Conservation (phyloP, 805 yeast genomes). For the Suhomyces canberraensis region DNA sequence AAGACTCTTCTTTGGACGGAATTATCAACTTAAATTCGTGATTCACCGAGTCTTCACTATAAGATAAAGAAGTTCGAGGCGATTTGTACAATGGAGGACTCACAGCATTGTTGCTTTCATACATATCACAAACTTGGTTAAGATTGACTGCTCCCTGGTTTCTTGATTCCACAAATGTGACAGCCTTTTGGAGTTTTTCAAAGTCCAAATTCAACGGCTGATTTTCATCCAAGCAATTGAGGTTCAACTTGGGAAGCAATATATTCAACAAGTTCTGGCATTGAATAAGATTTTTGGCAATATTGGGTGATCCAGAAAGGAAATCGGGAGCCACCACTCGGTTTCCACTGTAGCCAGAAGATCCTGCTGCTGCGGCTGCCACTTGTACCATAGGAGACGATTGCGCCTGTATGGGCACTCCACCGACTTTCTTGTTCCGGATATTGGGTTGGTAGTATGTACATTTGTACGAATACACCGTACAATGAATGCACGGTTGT, state of each 20-base stretch:
- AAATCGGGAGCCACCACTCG: slow-evolving; percentile 12
- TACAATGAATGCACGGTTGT: slow-evolving; percentile 78
- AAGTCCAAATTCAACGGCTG: slow-evolving; percentile 27
- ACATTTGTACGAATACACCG: slow-evolving; percentile 82
- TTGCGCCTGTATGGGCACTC: slow-evolving; percentile 25
- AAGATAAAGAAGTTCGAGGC: slow-evolving; percentile 13
- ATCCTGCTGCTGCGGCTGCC: slow-evolving; percentile 13
- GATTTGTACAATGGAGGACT: background rate
- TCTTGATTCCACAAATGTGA: slow-evolving; percentile 12
- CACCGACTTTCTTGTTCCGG: slow-evolving; percentile 45
- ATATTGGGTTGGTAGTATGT: slow-evolving; percentile 77
- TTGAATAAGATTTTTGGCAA: slow-evolving; percentile 20
- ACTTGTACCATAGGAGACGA: slow-evolving; percentile 18
- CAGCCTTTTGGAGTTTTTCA: slow-evolving; percentile 29
- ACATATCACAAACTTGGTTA: slow-evolving; percentile 17
- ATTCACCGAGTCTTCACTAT: slow-evolving; percentile 23
- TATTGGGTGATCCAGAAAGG: slow-evolving; percentile 5
- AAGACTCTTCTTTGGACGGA: slow-evolving; percentile 73
- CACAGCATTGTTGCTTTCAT: slow-evolving; percentile 2
- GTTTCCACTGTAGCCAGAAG: background rate
- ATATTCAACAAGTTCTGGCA: slow-evolving; percentile 34
- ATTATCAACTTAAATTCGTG: slow-evolving; percentile 62
- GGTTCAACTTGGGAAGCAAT: slow-evolving; percentile 32
- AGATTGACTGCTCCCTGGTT: slow-evolving; percentile 1
- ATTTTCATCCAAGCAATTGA: slow-evolving; percentile 33